These are phyloP conservation scores for Huntiella bhutanensis DNA, from an alignment of 2,329 filamentous ascomycete species.

Conservation along the genomic window DNA sequence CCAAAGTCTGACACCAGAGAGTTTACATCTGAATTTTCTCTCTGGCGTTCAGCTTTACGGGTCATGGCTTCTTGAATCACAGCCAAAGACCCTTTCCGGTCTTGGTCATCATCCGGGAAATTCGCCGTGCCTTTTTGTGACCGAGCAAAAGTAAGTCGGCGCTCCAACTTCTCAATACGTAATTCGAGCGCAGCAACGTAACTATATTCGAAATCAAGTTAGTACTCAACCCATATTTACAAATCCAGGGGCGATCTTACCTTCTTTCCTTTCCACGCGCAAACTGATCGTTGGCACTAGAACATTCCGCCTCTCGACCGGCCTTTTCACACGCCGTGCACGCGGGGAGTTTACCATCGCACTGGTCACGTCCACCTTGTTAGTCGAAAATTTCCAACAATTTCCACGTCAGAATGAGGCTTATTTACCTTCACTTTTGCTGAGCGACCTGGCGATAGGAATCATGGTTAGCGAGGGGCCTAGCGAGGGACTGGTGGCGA, in stretches of 20 bases:
- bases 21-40: constrained; percentile 75
- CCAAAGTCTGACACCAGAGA: constrained; percentile 87
- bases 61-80: constrained; percentile 43
- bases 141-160: constrained; percentile 50
- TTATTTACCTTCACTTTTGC: constrained; percentile 69
- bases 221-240: not conserved
- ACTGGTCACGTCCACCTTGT: constrained; percentile 29
- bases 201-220: constrained; percentile 20
- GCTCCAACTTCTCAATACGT: constrained; percentile 72
- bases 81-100: constrained; percentile 45
- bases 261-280: constrained; percentile 88
- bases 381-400: constrained; percentile 1
- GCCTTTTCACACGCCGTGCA: constrained; percentile 92
- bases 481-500: not conserved
- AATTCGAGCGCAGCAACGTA: constrained; percentile 94
- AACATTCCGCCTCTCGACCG: constrained; percentile 71
- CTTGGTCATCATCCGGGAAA: constrained; percentile 27
- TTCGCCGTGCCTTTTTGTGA: constrained; percentile 52
- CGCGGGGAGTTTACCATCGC: constrained; percentile 85
- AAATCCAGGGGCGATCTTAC: constrained; percentile 20
- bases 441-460: constrained; percentile 39
- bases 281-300: constrained; percentile 88
- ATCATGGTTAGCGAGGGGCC: not conserved
- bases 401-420: not conserved
- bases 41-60: constrained; percentile 41